Evolutionary conservation across 352 stramenopile species (phyloP), one percentile per base, ranked within the genome.

Genomic region (Globisporangium recalcitrans): DNA sequence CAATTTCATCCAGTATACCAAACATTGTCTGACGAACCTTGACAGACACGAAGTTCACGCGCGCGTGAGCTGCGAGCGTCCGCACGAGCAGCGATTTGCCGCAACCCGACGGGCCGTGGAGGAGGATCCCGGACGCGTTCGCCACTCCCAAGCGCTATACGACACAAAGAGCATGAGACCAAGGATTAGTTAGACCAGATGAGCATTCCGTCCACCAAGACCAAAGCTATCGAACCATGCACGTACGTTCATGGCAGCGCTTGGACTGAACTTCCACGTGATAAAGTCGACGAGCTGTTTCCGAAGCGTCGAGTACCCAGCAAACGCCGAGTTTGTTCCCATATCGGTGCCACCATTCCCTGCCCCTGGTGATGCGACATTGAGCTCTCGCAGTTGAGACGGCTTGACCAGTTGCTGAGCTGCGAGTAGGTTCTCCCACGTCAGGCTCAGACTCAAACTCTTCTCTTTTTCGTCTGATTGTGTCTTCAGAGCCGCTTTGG

Each of bases 31-130:
- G 38, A 46, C 38, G 11, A 46, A 91, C 85, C 77, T 94, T 91
- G 24, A 94, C 81, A 22, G 79, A 87, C 10, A 96, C 80, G 58
- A 91, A 88, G 62, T 93, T 93, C 16, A 88, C 80, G 24, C 78
- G 68, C 5, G 76, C 76, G 60, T 78, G 78, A 36, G 72, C 77
- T 52, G 85, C 82, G 11, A 94, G 52, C 6, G 71, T 74, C 38
- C 84, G 72, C n/a, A 91, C 74, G 7, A 96, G 71, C n/a, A 89
- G 65, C 27, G 80, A 91, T 62, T 96, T 96, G 34, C 87, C 87
- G 46, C 85, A 94, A 0, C 85, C 85, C 3, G 85, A 91, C 8
- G 87, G 85, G 5, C 87, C 87, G 38, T 87, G 88, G 4, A 96
- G 64, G 32, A 96, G 72, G 46, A 96, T 78, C 21, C 85, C 83